These are phyloP conservation scores for Tothia fuscella DNA, from an alignment of 2,329 filamentous ascomycete species.

Conservation along the genomic window DNA sequence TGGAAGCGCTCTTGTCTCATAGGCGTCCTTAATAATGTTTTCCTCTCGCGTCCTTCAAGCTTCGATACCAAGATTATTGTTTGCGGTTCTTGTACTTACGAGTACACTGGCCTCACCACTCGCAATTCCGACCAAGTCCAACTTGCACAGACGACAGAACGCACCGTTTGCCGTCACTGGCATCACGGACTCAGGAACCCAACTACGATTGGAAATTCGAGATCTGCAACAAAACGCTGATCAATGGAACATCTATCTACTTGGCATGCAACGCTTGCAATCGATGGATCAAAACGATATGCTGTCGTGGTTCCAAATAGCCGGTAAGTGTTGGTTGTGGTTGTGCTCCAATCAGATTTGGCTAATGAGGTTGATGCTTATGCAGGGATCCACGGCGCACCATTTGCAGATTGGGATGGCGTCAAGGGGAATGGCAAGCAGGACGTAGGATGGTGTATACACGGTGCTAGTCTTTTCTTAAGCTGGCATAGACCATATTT, in stretches of 20 bases:
- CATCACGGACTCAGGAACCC: conserved; percentile 15
- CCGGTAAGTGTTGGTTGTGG: conserved; percentile 39
- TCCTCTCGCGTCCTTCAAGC: too few species aligned
- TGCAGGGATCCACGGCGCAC: conserved; percentile 66
- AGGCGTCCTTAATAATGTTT: too few species aligned
- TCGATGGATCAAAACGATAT: conserved; percentile 47
- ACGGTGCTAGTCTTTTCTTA: conserved; percentile 66
- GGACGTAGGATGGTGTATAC: conserved; percentile 62
- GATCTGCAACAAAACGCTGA: conserved; percentile 49
- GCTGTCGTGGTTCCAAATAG: conserved; percentile 66
- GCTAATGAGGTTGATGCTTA: conserved; percentile 10
- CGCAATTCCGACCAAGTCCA: too few species aligned
- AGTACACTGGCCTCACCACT: too few species aligned
- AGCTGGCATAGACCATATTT: conserved; percentile 79
- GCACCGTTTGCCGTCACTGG: conserved; percentile 16
- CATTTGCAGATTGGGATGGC: conserved; percentile 44
- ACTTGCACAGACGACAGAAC: conserved; percentile 3
- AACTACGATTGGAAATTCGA: conserved; percentile 52
- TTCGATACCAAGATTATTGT: too few species aligned
- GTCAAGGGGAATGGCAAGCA: conserved; percentile 35
- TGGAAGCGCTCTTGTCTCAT: too few species aligned
- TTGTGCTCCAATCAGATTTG: conserved; percentile 14
- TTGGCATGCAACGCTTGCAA: conserved; percentile 62
- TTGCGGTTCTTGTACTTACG: too few species aligned
- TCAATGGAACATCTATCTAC: conserved; percentile 63